Evolutionary conservation across 139 green algal genomes (phyloP).

Genomic region (Spirogloea muscicola): DNA sequence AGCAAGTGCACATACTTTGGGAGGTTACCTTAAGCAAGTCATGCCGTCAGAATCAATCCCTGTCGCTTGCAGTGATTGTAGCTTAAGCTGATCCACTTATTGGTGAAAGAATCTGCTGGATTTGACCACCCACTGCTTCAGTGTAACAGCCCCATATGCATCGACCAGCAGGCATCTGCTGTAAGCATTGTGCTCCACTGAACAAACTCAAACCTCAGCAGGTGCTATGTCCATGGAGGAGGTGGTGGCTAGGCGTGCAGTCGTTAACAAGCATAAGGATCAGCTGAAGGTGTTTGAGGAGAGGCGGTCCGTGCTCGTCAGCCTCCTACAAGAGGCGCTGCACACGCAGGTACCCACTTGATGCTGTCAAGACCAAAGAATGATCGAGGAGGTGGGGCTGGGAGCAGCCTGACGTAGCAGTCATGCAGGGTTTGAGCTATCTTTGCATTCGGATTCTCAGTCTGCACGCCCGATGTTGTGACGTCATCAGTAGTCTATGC

Average conservation of each 20-base stretch:
- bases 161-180: too few relatives aligned
- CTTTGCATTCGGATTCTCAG: background rate
- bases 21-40: too few relatives aligned
- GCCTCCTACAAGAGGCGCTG: constrained; percentile 1
- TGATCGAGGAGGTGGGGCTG: background rate
- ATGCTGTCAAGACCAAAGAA: background rate
- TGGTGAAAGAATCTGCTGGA: too few relatives aligned
- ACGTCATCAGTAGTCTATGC: background rate
- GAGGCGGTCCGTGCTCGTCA: constrained; percentile 5
- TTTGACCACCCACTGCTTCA: too few relatives aligned
- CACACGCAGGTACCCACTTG: constrained; percentile 3
- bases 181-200: too few relatives aligned
- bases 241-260: background rate
- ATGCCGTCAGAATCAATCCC: background rate
- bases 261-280: background rate
- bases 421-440: too few relatives aligned
- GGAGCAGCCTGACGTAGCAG: too few relatives aligned
- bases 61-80: background rate
- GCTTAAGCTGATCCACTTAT: too few relatives aligned
- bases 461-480: background rate
- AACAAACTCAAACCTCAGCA: background rate
- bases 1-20: too few relatives aligned
- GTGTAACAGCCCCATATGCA: too few relatives aligned
- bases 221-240: constrained; percentile 11
- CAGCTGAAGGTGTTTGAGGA: constrained; percentile 1